Evolutionary conservation across 2,329 filamentous ascomycete species (phyloP).

Genomic region (Neocatenulostroma microsporum): DNA sequence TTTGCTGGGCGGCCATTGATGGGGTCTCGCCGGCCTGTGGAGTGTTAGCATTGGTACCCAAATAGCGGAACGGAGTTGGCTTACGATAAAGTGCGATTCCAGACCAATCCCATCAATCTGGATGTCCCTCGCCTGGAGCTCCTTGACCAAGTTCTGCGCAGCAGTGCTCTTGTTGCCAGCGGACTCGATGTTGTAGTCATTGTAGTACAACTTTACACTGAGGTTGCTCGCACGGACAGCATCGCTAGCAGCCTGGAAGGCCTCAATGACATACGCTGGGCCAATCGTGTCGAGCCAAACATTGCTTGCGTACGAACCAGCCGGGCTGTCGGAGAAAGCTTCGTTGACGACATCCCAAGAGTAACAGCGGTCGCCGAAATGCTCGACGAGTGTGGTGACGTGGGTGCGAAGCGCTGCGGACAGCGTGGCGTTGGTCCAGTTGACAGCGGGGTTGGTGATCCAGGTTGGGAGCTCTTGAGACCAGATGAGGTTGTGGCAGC

Average conservation of each 20-base stretch:
- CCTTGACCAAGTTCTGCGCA: conserved; percentile 29
- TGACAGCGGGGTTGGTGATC: conserved; percentile 36
- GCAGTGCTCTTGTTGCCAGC: conserved; percentile 39
- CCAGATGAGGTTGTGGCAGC: conserved; percentile 57
- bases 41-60: too few relatives aligned
- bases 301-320: conserved; percentile 43
- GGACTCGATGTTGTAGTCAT: conserved; percentile 56
- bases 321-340: conserved; percentile 47
- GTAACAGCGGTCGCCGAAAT: conserved; percentile 55
- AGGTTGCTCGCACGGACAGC: conserved; percentile 49
- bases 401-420: conserved; percentile 51
- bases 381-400: conserved; percentile 50
- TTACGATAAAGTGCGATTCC: conserved; percentile 54
- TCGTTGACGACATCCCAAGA: conserved; percentile 62
- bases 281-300: conserved; percentile 53
- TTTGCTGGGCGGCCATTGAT: background rate
- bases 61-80: too few relatives aligned
- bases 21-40: background rate
- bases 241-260: conserved; percentile 49
- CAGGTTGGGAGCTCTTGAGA: conserved; percentile 48
- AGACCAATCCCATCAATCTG: conserved; percentile 56
- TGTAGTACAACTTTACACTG: conserved; percentile 53
- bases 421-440: conserved; percentile 54
- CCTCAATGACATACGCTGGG: conserved; percentile 49
- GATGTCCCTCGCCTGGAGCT: conserved; percentile 30